Conservation (phyloP, 2,329 filamentous ascomycete genomes). For the Ascochyta clinopodiicola region DNA sequence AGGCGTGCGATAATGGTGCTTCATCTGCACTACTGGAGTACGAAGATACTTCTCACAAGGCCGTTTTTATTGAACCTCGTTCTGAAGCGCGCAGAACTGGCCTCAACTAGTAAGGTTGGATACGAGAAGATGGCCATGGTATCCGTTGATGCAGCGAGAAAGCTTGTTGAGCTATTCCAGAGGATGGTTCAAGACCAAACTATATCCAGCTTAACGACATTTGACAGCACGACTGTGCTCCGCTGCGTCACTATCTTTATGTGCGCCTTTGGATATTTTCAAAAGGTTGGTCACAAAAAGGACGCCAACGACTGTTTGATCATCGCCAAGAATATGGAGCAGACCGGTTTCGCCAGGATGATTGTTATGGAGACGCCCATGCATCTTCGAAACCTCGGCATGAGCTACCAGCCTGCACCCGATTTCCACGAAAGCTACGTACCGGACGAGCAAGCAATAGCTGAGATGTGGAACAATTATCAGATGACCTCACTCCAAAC, state of each 20-base stretch:
- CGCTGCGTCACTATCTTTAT: conserved; percentile 46
- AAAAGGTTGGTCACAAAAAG: conserved; percentile 32
- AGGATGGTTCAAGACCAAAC: conserved; percentile 35
- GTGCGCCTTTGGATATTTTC: conserved; percentile 42
- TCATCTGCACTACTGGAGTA: conserved; percentile 46
- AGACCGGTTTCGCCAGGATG: conserved; percentile 46
- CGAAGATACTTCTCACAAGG: conserved; percentile 42
- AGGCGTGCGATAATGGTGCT: conserved; percentile 44
- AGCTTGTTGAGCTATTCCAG: conserved; percentile 35
- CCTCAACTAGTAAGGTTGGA: conserved; percentile 38
- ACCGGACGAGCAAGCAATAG: conserved; percentile 30
- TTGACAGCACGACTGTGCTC: conserved; percentile 46
- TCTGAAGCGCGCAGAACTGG: conserved; percentile 34
- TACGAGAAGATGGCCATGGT: conserved; percentile 45
- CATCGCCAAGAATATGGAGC: conserved; percentile 37
- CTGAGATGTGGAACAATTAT: conserved; percentile 41
- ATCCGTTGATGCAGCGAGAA: conserved; percentile 43
- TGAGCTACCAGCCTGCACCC: conserved; percentile 16
- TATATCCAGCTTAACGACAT: conserved; percentile 43
- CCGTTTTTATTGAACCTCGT: conserved; percentile 46
- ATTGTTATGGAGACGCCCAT: conserved; percentile 43
- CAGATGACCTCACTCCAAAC: conserved; percentile 44
- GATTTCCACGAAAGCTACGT: background rate
- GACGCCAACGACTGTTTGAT: conserved; percentile 36
- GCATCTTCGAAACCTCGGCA: conserved; percentile 40